phyloP scores from a whole-genome alignment of 371 early-diverging fungal genomes.

The Syncephalastrum sp. region DNA sequence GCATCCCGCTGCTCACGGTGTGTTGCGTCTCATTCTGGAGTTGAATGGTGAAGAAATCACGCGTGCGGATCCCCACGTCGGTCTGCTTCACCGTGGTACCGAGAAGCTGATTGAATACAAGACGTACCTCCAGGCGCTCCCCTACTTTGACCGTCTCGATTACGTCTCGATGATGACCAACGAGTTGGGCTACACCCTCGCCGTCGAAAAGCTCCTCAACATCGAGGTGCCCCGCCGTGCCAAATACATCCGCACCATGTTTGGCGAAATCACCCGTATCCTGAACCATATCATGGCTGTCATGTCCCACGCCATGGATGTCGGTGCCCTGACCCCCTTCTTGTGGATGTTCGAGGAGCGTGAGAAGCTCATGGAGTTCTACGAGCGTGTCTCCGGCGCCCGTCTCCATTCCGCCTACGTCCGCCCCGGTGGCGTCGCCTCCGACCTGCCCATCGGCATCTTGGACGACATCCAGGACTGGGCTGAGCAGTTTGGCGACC shows the following conservation, averaged over 20 bases:
- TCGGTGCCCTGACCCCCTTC: constrained; percentile 97
- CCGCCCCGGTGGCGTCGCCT: constrained; percentile 95
- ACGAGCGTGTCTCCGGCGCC: constrained; percentile 97
- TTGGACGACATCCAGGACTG: constrained; percentile 95
- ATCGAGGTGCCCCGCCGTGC: constrained; percentile 94
- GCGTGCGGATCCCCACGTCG: constrained; percentile 96
- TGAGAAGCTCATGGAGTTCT: constrained; percentile 97
- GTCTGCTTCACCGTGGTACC: constrained; percentile 96
- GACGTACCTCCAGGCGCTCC: constrained; percentile 95
- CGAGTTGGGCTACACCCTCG: constrained; percentile 93
- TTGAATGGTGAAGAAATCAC: constrained; percentile 90
- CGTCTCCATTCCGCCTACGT: constrained; percentile 98
- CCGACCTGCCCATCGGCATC: constrained; percentile 91
- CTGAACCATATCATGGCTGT: constrained; percentile 98
- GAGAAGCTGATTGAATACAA: constrained; percentile 97
- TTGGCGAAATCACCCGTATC: constrained; percentile 96
- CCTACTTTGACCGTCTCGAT: constrained; percentile 98
- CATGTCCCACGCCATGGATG: constrained; percentile 95
- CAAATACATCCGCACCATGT: constrained; percentile 95
- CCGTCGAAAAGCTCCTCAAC: constrained; percentile 97
- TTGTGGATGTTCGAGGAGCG: constrained; percentile 99
- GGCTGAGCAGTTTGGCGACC: constrained; percentile 86
- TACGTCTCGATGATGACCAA: constrained; percentile 98
- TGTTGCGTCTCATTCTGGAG: constrained; percentile 95
- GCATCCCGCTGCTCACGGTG: constrained; percentile 99